A percentile compares a stretch with the other conserved stretches of the same genome.
Conservation (phyloP, 2,329 filamentous ascomycete genomes). For the Sporothrix brunneoviolacea region DNA sequence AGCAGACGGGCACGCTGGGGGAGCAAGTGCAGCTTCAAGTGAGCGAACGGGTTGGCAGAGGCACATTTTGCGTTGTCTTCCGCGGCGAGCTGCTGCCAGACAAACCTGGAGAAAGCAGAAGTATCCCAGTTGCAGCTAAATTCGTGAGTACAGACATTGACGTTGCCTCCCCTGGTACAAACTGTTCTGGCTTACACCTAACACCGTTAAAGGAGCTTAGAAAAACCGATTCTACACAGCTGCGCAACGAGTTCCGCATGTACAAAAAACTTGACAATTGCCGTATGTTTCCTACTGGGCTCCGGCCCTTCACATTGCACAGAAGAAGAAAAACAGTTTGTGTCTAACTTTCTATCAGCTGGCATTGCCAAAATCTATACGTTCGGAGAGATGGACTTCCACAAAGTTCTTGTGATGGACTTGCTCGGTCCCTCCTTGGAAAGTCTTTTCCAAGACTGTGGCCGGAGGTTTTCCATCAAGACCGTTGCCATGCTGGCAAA, state of each 20-base stretch:
- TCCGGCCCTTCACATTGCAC: background rate
- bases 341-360: too few relatives aligned
- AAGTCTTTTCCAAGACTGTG: constrained; percentile 9
- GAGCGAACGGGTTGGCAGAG: constrained; percentile 15
- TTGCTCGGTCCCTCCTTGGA: constrained; percentile 18
- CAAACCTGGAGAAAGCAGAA: too few relatives aligned
- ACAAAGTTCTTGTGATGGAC: constrained; percentile 20
- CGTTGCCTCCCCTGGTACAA: background rate
- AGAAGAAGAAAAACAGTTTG: too few relatives aligned
- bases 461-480: constrained; percentile 14
- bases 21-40: constrained; percentile 15
- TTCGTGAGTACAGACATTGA: constrained; percentile 9
- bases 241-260: constrained; percentile 19
- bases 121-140: constrained; percentile 12
- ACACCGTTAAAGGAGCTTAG: constrained; percentile 18
- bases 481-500: constrained; percentile 18
- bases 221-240: constrained; percentile 17
- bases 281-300: constrained; percentile 3
- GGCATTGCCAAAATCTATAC: constrained; percentile 16
- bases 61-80: constrained; percentile 20
- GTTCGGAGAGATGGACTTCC: constrained; percentile 18
- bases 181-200: background rate
- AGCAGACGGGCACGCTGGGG: constrained; percentile 2
- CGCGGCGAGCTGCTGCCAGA: constrained; percentile 8
- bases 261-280: constrained; percentile 15